A percentile compares a stretch with the other conserved stretches of the same genome.
phyloP scores from a whole-genome alignment of 208 protist species.

The Giardia duodenalis region DNA sequence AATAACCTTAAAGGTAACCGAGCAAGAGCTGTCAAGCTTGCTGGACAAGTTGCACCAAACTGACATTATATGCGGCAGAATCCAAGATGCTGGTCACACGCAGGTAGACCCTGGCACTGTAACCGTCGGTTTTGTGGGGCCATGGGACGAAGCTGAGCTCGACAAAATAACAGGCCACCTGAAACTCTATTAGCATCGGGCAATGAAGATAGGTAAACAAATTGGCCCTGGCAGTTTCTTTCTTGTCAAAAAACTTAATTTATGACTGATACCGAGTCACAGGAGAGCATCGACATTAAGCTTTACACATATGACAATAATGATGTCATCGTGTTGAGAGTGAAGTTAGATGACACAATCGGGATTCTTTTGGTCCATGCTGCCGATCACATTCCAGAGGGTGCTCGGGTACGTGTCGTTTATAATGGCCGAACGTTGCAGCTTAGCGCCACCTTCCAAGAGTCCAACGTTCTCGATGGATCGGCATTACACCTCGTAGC shows the following conservation, averaged over 20 bases:
- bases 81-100: constrained; percentile 27
- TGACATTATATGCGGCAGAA: neutral
- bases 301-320: neutral
- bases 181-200: too few relatives aligned
- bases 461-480: neutral
- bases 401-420: neutral
- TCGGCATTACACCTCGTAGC: neutral
- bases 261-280: too few relatives aligned
- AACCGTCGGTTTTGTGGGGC: constrained; percentile 21
- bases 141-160: neutral
- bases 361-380: neutral
- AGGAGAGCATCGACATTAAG: too few relatives aligned
- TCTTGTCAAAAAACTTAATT: too few relatives aligned
- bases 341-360: neutral
- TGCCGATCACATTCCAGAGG: neutral
- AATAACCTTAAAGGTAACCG: neutral
- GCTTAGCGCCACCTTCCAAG: neutral
- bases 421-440: neutral
- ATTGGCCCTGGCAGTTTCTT: too few relatives aligned
- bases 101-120: neutral
- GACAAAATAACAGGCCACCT: constrained; percentile 22
- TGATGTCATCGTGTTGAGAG: neutral
- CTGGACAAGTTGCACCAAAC: neutral
- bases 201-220: too few relatives aligned
- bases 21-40: neutral